These are phyloP conservation scores for Saccharomyces jurei DNA, from an alignment of 805 yeast genomes.

Conservation along the genomic window DNA sequence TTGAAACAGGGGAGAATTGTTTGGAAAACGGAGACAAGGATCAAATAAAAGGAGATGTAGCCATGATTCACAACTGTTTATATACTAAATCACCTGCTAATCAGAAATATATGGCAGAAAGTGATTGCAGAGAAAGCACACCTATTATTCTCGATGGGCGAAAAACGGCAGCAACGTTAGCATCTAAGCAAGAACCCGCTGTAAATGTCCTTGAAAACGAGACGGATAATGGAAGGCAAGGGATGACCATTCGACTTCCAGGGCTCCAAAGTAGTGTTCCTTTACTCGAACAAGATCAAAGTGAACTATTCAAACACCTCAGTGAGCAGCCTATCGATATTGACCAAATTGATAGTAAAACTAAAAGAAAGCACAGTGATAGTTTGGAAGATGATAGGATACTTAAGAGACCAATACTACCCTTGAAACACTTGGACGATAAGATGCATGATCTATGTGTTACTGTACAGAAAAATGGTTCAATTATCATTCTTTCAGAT, in stretches of 20 bases:
- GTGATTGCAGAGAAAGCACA: background rate
- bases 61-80: background rate
- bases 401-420: background rate
- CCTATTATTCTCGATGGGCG: background rate
- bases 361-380: background rate
- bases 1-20: background rate
- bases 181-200: background rate
- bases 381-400: background rate
- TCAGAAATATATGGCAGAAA: background rate
- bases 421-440: background rate
- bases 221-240: background rate
- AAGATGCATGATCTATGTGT: background rate
- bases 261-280: background rate
- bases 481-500: slow-evolving; percentile 29
- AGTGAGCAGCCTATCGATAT: background rate
- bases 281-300: background rate
- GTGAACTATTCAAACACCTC: background rate
- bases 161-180: background rate
- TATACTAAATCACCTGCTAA: background rate
- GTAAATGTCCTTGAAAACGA: background rate
- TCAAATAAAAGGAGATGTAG: background rate
- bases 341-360: background rate
- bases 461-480: background rate
- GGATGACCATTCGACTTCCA: background rate
- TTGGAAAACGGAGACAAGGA: background rate